phyloP scores from a whole-genome alignment of 148 eudicot genomes.

The Camellia sinensis region DNA sequence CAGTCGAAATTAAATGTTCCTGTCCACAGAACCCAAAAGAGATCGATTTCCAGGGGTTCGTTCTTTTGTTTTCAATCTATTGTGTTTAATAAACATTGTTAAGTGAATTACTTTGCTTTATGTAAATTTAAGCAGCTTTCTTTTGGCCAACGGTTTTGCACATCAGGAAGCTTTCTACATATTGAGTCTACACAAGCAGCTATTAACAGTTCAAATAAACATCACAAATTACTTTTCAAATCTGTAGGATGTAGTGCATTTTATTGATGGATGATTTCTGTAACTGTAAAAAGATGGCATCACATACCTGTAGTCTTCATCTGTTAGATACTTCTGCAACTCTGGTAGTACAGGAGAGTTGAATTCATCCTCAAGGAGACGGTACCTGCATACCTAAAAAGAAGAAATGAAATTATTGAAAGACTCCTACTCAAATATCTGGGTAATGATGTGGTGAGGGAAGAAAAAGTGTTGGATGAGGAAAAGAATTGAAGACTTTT shows the following conservation, averaged over 20 bases:
- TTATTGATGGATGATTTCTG: background rate
- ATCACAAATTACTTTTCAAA: background rate
- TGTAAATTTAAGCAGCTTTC: background rate
- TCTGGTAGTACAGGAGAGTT: conserved; percentile 64
- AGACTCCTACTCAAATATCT: background rate
- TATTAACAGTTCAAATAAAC: background rate
- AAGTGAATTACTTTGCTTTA: background rate
- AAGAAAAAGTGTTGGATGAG: too few relatives aligned
- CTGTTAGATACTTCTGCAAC: conserved; percentile 79
- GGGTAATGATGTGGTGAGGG: background rate
- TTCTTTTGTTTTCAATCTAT: background rate
- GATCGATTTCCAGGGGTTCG: background rate
- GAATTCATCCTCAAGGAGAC: conserved; percentile 79
- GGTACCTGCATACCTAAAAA: conserved; percentile 82
- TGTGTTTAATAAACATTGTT: background rate
- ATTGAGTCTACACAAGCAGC: background rate
- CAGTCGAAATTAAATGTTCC: background rate
- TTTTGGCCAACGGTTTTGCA: background rate
- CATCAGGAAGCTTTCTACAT: background rate
- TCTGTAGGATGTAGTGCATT: background rate
- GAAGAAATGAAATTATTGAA: background rate
- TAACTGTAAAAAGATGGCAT: background rate
- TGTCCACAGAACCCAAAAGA: background rate
- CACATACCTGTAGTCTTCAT: conserved; percentile 81
- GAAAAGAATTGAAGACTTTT: too few relatives aligned